A percentile compares a stretch with the other conserved stretches of the same genome.
These are phyloP conservation scores for Bretziella fagacearum DNA, from an alignment of 2,329 filamentous ascomycete species.

Conservation along the genomic window DNA sequence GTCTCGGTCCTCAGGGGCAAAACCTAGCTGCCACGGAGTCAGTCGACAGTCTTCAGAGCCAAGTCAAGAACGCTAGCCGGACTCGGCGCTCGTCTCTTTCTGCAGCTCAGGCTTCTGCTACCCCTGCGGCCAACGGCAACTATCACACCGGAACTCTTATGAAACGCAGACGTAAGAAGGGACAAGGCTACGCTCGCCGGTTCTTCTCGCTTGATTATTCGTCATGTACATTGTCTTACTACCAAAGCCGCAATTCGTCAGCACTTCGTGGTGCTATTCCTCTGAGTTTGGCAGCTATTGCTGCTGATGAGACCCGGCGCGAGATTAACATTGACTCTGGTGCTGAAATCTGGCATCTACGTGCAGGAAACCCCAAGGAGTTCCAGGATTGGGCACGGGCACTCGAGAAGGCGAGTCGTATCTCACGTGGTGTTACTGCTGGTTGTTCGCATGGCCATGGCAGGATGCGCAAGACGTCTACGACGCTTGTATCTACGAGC, in stretches of 20 bases:
- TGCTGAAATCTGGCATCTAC: slow-evolving; percentile 90
- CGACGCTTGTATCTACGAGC: slow-evolving; percentile 5
- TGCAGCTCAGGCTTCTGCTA: slow-evolving; percentile 12
- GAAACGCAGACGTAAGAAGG: slow-evolving; percentile 83
- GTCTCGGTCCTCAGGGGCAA: slow-evolving; percentile 30
- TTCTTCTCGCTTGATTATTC: slow-evolving; percentile 96
- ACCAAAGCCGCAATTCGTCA: slow-evolving; percentile 84
- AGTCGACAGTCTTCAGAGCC: slow-evolving; percentile 43
- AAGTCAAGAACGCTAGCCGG: slow-evolving; percentile 21
- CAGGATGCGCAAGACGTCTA: slow-evolving; percentile 14
- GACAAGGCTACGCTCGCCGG: slow-evolving; percentile 78
- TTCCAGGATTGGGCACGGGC: slow-evolving; percentile 79
- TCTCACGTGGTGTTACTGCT: slow-evolving; percentile 37
- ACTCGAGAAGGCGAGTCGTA: slow-evolving; percentile 62
- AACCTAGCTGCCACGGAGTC: slow-evolving; percentile 35
- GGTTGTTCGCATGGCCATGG: slow-evolving; percentile 11
- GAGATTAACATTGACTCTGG: slow-evolving; percentile 96
- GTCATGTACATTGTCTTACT: slow-evolving; percentile 89
- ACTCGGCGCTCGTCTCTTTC: slow-evolving; percentile 33
- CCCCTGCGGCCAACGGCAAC: slow-evolving; percentile 24
- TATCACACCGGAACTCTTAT: slow-evolving; percentile 73
- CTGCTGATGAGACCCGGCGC: slow-evolving; percentile 69
- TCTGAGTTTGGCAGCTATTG: slow-evolving; percentile 75
- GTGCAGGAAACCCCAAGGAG: slow-evolving; percentile 64
- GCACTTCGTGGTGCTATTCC: slow-evolving; percentile 85